phyloP scores from a whole-genome alignment of 768 basidiomycete species.

The Boletus huronensis region DNA sequence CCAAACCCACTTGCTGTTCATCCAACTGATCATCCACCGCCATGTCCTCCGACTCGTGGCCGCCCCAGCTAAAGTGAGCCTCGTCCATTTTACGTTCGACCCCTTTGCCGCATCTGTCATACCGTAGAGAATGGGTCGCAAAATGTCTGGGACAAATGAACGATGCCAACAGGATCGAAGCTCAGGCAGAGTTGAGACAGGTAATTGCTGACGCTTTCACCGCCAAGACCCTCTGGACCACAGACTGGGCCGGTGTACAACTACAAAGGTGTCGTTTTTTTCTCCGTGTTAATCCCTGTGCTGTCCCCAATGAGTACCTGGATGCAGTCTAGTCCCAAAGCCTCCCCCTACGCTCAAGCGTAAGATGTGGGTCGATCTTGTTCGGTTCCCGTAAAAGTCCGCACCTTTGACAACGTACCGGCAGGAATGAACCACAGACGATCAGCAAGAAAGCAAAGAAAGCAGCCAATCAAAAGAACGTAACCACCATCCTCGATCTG shows the following conservation, averaged over 20 bases:
- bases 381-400: background rate
- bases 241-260: constrained; percentile 88
- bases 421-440: constrained; percentile 38
- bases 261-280: constrained; percentile 63
- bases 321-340: constrained; percentile 55
- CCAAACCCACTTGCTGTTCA: background rate
- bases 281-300: background rate
- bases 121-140: constrained; percentile 86
- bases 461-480: constrained; percentile 39
- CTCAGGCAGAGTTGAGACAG: constrained; percentile 92
- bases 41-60: constrained; percentile 81
- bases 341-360: constrained; percentile 60
- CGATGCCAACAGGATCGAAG: constrained; percentile 79
- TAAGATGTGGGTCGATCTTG: constrained; percentile 51
- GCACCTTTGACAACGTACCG: constrained; percentile 7
- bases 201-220: constrained; percentile 93
- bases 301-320: constrained; percentile 21
- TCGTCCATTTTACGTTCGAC: background rate
- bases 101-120: constrained; percentile 13
- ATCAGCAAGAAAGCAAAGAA: constrained; percentile 66
- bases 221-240: constrained; percentile 83
- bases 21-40: constrained; percentile 8
- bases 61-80: constrained; percentile 70
- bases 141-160: constrained; percentile 90
- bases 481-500: constrained; percentile 43